Base-by-base conservation (phyloP, 139 green algal species). In the Marvania coccoides region DNA sequence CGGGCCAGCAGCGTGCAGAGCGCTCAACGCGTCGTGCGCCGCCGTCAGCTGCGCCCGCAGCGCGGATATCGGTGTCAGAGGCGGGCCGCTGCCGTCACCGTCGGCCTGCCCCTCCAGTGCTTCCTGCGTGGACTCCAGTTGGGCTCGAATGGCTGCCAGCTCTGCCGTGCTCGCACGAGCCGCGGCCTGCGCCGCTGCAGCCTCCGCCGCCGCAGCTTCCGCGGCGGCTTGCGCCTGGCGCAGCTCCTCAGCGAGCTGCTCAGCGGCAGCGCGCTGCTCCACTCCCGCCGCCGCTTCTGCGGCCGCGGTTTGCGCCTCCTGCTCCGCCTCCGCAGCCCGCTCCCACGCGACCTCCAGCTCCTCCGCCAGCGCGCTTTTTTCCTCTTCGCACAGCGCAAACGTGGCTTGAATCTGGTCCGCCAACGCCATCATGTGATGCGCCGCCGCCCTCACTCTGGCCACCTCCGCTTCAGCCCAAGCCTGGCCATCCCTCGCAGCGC, bases 321-420 rank as follows among this genome's bases (percentile, higher is more conserved):
- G 31, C 59, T 24, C 34, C 12, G 15, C 34, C 45, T 33, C 19
- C 37, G 46, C 59, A 47, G 7, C 6, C 29, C 15, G 29, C 5
- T 10, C 19, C 14, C 69, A 37, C 6, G 69, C 69, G 8, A 63
- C 61, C 6, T 71, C 69, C 35, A 75, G 48, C 59, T 75, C 58
- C 15, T n/a, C 42, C 42, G 48, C 30, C 36, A 75, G 28, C 37
- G 35, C 30, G 1, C 12, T n/a, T 23, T n/a, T 60, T 66, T 66
- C 59, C 45, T 58, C 56, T 53, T 76, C 69, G 30, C 69, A 76
- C 6, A 71, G 51, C 46, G 38, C 48, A 64, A 76, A 76, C 47
- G 62, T 58, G 26, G 40, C 36, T 42, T 74, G 68, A 28, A 74
- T 69, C 23, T 69, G 68, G 40, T 69, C 59, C 1, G 68, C 59